Evolutionary conservation across 331 rosid genomes (phyloP), one percentile per base, ranked within the genome.

Genomic region (Arachis monticola): DNA sequence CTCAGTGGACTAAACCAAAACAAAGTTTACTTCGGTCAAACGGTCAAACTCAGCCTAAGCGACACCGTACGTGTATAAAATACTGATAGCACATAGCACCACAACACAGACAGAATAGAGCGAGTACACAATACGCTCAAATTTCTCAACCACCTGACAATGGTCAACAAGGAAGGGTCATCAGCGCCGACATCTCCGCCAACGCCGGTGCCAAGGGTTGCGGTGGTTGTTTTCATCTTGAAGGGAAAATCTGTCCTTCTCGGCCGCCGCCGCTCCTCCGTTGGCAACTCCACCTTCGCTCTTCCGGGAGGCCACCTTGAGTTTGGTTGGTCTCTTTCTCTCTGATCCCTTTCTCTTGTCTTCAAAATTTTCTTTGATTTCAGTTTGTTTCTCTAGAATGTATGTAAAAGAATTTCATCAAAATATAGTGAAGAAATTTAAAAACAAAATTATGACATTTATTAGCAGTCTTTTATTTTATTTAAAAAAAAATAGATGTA

Each of bases 251-350:
- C 85, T 0, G 78, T 88, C 9, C 88, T 90, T 0, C 69, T 91
- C 50, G 97, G 94, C 4, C 88, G 84, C 61, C 96, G 97, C 11
- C 92, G 89, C 62, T 77, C 92, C 8, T 62, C 91, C 53, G 68
- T 85, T 57, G 96, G 97, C 9, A 14, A 81, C 73, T 77, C 88
- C 61, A 87, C 90, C 64, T 90, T 79, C 42, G 89, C 96, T 30
- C 91, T 92, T 10, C 96, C 97, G 38, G 92, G 97, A 45, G 97
- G 97, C 75, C 92, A 92, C 77, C 96, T 92, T 42, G 96, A 92
- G 76, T 92, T 92, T 17, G 97, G 96, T 92, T 45, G 40, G n/a
- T 46, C 47, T 62, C 84, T 10, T 68, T 47, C 56, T 47, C 38
- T 64, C 59, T 12, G 3, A 32, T 32, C n/a, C 9, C 5, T 10